phyloP scores from a whole-genome alignment of 768 basidiomycete species.

The Sporobolomyces roseus region DNA sequence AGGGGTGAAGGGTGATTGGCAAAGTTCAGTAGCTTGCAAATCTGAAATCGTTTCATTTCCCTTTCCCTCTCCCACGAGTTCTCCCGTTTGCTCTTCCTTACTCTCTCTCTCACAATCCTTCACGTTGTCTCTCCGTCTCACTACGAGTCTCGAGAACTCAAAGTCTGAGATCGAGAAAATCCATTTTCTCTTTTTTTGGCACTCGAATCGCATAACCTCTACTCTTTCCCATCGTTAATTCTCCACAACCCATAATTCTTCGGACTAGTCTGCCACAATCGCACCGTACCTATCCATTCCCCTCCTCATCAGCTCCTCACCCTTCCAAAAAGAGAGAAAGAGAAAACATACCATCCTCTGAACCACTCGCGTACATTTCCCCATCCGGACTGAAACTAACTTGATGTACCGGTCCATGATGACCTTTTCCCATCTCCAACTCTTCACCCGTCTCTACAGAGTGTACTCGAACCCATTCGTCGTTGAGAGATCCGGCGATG shows the following conservation, averaged over 20 bases:
- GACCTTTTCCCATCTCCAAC: constrained; percentile 85
- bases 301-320: not conserved
- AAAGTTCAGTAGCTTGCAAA: no score
- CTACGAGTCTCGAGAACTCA: no score
- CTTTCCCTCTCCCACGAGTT: no score
- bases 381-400: constrained; percentile 71
- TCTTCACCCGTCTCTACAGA: constrained; percentile 79
- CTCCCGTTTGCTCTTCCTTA: no score
- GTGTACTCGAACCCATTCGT: constrained; percentile 96
- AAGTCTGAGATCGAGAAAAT: no score
- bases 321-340: constrained; percentile 51
- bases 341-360: constrained; percentile 59
- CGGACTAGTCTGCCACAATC: constrained; percentile 85
- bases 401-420: constrained; percentile 91
- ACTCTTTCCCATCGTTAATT: constrained; percentile 27
- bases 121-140: no score
- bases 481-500: constrained; percentile 78
- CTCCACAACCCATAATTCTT: constrained; percentile 80
- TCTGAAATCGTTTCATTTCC: no score
- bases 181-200: no score
- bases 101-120: no score
- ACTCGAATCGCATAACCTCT: no score
- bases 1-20: no score
- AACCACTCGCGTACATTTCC: constrained; percentile 94
- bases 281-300: constrained; percentile 69